Evolutionary conservation across 495 filamentous ascomycete genomes (phyloP).

Genomic region (Terfezia boudieri): DNA sequence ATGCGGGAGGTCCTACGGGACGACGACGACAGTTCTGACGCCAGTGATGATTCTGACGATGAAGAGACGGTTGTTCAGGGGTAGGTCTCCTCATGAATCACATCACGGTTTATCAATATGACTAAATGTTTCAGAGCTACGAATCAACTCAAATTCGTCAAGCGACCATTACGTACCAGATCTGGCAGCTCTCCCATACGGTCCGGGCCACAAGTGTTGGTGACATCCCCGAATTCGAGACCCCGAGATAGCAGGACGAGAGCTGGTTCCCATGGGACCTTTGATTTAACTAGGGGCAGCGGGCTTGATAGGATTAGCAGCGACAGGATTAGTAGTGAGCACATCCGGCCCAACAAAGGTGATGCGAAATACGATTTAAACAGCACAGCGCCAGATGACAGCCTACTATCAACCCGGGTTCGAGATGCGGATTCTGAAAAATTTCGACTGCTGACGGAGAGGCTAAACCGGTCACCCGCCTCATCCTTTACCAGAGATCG

Average conservation of each 20-base stretch:
- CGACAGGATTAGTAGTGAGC: background rate
- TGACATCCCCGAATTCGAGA: constrained; percentile 26
- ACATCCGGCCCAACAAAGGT: constrained; percentile 2
- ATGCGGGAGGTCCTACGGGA: constrained; percentile 56
- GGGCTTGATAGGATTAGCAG: background rate
- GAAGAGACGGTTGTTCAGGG: constrained; percentile 34
- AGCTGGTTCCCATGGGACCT: background rate
- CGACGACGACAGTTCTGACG: constrained; percentile 89
- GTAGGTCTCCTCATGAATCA: background rate
- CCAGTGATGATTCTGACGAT: constrained; percentile 92
- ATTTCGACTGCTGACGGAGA: constrained; percentile 2
- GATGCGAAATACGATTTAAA: background rate
- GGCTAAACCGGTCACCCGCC: background rate
- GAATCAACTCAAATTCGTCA: constrained; percentile 82
- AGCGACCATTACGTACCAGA: constrained; percentile 74
- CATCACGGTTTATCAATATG: background rate
- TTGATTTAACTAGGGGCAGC: background rate
- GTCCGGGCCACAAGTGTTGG: constrained; percentile 30
- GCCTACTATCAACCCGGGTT: background rate
- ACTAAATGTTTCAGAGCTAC: constrained; percentile 23
- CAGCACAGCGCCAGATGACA: background rate
- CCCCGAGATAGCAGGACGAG: background rate
- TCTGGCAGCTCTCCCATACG: constrained; percentile 73
- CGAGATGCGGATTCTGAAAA: background rate
- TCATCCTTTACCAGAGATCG: background rate